Conservation (phyloP, 352 stramenopile species). For the Phytophthora uliginosa region DNA sequence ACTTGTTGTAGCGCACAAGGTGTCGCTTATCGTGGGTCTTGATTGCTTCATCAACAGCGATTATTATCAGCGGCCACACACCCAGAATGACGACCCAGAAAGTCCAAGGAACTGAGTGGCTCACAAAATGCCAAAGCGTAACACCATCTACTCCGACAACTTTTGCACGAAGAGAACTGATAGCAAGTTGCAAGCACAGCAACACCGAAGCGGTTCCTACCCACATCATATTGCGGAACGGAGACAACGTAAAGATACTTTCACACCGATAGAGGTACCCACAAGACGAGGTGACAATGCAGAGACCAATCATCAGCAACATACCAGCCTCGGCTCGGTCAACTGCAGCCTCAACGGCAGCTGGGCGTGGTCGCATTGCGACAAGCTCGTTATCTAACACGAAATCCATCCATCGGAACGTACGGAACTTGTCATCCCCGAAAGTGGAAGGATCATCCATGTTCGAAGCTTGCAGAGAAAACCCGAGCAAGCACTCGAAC, state of each 20-base stretch:
- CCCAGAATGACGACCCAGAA: slow-evolving; percentile 61
- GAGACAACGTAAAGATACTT: slow-evolving; percentile 73
- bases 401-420: slow-evolving; percentile 75
- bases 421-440: slow-evolving; percentile 28
- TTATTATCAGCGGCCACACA: slow-evolving; percentile 72
- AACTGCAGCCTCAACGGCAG: slow-evolving; percentile 59
- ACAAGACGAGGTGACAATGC: slow-evolving; percentile 73
- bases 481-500: slow-evolving; percentile 77
- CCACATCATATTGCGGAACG: slow-evolving; percentile 83
- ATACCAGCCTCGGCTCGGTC: slow-evolving; percentile 83
- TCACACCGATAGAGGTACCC: slow-evolving; percentile 85
- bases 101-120: slow-evolving; percentile 61
- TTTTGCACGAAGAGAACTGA: slow-evolving; percentile 56
- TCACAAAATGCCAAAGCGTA: slow-evolving; percentile 59
- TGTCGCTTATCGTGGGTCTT: slow-evolving; percentile 85
- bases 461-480: slow-evolving; percentile 63
- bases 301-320: slow-evolving; percentile 75
- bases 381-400: slow-evolving; percentile 58
- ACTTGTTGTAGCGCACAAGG: slow-evolving; percentile 86
- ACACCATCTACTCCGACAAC: slow-evolving; percentile 60
- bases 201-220: slow-evolving; percentile 45
- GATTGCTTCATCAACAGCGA: slow-evolving; percentile 72
- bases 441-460: slow-evolving; percentile 17
- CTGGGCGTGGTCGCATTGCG: slow-evolving; percentile 59
- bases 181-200: slow-evolving; percentile 56